Conservation (phyloP, 345 rosid species). For the Eucalyptus polyanthemos region DNA sequence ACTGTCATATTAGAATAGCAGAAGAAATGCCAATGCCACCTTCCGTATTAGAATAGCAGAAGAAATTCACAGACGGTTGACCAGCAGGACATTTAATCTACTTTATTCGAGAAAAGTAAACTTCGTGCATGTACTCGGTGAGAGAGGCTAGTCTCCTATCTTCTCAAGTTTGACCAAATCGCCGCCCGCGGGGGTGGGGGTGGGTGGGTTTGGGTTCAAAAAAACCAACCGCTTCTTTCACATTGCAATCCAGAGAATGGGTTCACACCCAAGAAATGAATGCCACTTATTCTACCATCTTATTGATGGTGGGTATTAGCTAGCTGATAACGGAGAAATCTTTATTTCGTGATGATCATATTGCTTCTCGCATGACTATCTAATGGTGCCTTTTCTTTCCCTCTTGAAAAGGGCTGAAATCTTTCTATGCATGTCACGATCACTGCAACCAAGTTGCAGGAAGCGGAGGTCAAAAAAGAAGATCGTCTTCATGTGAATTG, state of each 20-base stretch:
- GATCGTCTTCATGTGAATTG: not conserved
- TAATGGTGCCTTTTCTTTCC: not conserved
- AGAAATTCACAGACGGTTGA: not conserved
- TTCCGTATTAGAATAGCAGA: not conserved
- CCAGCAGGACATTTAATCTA: not conserved
- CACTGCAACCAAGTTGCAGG: not conserved
- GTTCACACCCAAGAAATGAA: not conserved
- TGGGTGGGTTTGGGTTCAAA: not conserved
- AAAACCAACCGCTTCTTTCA: not conserved
- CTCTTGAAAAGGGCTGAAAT: not conserved
- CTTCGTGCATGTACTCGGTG: accelerated
- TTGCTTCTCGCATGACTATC: not conserved
- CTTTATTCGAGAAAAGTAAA: not conserved
- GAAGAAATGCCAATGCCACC: not conserved
- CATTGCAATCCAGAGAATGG: not conserved
- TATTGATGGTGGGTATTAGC: not conserved
- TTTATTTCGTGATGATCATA: not conserved
- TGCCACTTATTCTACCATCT: not conserved
- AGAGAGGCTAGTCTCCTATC: not conserved
- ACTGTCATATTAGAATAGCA: no score
- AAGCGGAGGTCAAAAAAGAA: not conserved
- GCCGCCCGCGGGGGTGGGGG: no score
- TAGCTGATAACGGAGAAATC: not conserved
- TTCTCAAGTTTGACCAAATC: not conserved
- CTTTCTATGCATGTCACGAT: not conserved